Percentiles rank a stretch among this genome's conserved stretches.
phyloP scores from a whole-genome alignment of 2,329 filamentous ascomycete species.

The Venturia carpophila region DNA sequence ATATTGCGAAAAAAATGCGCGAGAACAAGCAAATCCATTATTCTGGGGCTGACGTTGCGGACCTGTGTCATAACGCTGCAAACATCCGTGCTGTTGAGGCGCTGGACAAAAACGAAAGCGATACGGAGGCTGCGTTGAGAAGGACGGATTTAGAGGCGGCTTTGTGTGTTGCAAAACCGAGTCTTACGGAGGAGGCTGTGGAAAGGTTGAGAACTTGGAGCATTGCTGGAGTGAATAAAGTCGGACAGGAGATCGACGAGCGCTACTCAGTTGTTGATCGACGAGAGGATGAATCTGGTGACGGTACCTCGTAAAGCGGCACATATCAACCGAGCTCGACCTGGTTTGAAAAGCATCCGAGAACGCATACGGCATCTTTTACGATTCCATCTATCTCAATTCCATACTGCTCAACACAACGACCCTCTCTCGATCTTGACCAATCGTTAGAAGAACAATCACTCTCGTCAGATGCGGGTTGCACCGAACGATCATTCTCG shows the following conservation, averaged over 20 bases:
- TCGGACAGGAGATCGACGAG: background rate
- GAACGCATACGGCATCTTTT: no score
- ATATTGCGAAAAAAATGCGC: constrained; percentile 9
- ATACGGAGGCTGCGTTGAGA: background rate
- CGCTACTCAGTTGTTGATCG: no score
- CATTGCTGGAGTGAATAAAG: constrained; percentile 4
- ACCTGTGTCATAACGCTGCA: constrained; percentile 13
- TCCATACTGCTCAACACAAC: no score
- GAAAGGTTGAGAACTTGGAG: constrained; percentile 8
- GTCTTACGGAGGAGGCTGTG: background rate
- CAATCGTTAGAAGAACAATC: no score
- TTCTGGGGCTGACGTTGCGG: constrained; percentile 19
- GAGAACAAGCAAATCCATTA: background rate
- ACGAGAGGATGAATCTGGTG: no score
- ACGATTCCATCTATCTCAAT: no score
- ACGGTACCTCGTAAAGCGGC: no score
- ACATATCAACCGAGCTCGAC: no score
- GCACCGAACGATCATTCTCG: no score
- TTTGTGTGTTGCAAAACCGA: background rate
- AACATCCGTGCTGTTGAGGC: constrained; percentile 4
- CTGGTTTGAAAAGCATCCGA: no score
- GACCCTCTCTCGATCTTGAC: no score
- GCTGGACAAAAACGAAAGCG: background rate
- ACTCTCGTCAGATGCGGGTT: no score
- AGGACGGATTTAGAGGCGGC: constrained; percentile 16